These are phyloP conservation scores for Aleurites moluccanus DNA, from an alignment of 441 rosid genomes.

Conservation along the genomic window DNA sequence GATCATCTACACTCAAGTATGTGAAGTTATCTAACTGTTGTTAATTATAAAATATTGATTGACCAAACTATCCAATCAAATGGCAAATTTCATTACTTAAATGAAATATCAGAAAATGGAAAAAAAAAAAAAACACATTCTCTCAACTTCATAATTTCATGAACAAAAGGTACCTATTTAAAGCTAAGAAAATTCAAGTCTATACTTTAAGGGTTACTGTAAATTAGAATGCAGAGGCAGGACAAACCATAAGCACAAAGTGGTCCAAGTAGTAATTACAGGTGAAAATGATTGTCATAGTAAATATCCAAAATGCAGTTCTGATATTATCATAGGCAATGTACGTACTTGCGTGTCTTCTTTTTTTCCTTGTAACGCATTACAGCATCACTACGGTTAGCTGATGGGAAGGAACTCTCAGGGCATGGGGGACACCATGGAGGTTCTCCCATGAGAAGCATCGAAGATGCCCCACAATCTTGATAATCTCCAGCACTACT, in stretches of 20 bases:
- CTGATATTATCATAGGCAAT: neutral
- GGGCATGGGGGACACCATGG: constrained; percentile 81
- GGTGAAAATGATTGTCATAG: neutral
- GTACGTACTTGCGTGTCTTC: constrained; percentile 88
- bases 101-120: neutral
- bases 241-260: neutral
- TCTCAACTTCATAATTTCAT: neutral
- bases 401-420: constrained; percentile 57
- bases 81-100: neutral
- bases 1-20: neutral
- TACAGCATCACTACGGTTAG: constrained; percentile 76
- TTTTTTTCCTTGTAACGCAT: constrained; percentile 98
- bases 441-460: constrained; percentile 86
- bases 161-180: neutral
- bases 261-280: neutral
- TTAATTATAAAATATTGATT: neutral
- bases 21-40: neutral
- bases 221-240: neutral
- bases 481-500: constrained; percentile 79
- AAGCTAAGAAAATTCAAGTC: neutral
- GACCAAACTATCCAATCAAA: neutral
- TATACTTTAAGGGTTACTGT: neutral
- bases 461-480: constrained; percentile 86
- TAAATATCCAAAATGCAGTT: neutral
- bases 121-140: neutral